Base-by-base conservation (phyloP, 2,329 filamentous ascomycete genomes). In the Colletotrichum orchidophilum region DNA sequence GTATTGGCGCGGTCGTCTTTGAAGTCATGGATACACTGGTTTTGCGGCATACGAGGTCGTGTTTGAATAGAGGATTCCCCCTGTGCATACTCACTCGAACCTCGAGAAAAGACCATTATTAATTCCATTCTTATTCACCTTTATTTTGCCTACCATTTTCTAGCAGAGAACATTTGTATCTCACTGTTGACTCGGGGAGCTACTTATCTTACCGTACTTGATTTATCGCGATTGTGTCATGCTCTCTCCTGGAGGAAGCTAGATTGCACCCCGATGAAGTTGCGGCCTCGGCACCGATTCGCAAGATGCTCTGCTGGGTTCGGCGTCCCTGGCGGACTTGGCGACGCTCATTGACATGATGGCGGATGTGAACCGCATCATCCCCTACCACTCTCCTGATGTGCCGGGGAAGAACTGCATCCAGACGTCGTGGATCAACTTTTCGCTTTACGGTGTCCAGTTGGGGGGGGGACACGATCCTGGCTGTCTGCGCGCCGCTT, bases 341-440 rank as follows among this genome's bases (percentile, higher is more conserved):
- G 81, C 82, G 1, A 69, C 77, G 2, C 73, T 82, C 15, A 74
- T 80, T 15, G 79, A 81, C 49, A 73, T 69, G 21, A 66, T 80
- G 21, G 77, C 76, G 49, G 79, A 81, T 55, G 77, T 81, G 18
- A 75, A 78, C 63, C 75, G 78, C 7, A 72, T 80, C 7, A 76
- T 78, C 29, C 74, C 74, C 78, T 1, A 80, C 80, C 1, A 79
- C 80, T 11, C 80, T 82, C 61, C 61, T 81, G 8, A 82, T 68
- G 76, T 80, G 4, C 80, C 80, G 0, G 80, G 80, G 7, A 74
- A 71, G 63, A 79, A 81, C 70, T 80, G 78, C 46, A 75, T 79
- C 13, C 77, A 78, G 72, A 80, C 78, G 5, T 80, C 78, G 6
- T 82, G 79, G 80, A 69, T 76, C 29, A 77, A 77, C 35, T 78